Evolutionary conservation across 2,329 filamentous ascomycete species (phyloP).

Genomic region (Diaporthe sp.): DNA sequence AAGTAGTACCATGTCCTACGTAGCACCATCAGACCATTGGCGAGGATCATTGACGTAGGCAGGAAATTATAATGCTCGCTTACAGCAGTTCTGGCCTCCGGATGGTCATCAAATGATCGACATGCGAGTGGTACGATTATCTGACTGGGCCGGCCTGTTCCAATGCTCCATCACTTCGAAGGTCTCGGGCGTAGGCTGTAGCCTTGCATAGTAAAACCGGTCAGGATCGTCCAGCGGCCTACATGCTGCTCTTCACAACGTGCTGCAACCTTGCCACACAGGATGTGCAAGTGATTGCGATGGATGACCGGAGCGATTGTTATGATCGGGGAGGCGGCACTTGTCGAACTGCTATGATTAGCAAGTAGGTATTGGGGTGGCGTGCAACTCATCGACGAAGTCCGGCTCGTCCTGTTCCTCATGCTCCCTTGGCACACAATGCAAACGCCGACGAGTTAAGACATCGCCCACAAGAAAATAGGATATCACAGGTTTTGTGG

Average conservation of each 20-base stretch:
- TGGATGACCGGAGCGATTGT: background rate
- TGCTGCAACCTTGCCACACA: conserved; percentile 15
- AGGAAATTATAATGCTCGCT: background rate
- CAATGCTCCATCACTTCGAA: background rate
- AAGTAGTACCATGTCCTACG: background rate
- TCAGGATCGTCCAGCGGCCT: background rate
- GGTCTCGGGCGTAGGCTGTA: background rate
- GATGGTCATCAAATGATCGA: background rate
- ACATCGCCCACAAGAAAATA: background rate
- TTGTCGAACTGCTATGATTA: background rate
- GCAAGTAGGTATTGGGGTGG: background rate
- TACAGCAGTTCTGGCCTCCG: background rate
- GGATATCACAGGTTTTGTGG: background rate
- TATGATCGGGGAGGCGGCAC: background rate
- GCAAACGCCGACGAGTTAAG: background rate
- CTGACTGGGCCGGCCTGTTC: background rate
- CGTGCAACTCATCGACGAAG: background rate
- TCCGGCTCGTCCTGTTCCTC: background rate
- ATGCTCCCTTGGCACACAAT: background rate
- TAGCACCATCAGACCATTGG: conserved; percentile 10
- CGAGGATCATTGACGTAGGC: background rate
- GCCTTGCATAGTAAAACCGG: background rate
- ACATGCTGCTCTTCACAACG: background rate
- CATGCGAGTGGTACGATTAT: background rate
- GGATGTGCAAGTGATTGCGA: conserved; percentile 26